Conservation (phyloP, 2,329 filamentous ascomycete species). For the Hortaea werneckii region DNA sequence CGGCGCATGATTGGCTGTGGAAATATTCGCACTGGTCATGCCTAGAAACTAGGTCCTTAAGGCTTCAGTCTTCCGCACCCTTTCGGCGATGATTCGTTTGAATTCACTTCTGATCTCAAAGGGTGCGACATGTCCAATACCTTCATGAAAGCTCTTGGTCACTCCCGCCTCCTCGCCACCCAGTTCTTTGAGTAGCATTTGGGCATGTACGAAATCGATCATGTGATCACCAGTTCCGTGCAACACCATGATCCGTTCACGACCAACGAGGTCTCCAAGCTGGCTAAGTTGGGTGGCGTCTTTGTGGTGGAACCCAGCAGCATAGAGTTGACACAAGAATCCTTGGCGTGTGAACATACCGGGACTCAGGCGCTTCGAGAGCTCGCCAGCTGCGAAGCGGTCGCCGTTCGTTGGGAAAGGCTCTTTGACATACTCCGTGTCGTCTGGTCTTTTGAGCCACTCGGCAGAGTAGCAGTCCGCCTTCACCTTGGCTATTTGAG, state of each 20-base stretch:
- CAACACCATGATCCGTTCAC: constrained; percentile 64
- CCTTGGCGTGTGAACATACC: constrained; percentile 54
- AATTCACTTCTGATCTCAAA: constrained; percentile 63
- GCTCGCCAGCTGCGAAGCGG: constrained; percentile 69
- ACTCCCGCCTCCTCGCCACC: constrained; percentile 46
- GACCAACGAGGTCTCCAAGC: constrained; percentile 59
- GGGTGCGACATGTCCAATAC: constrained; percentile 63
- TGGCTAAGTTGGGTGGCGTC: constrained; percentile 52
- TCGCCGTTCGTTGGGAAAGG: constrained; percentile 67
- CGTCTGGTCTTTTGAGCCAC: constrained; percentile 56
- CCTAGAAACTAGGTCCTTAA: too few species aligned
- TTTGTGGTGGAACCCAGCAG: constrained; percentile 73
- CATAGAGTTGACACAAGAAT: constrained; percentile 67
- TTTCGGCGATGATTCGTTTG: constrained; percentile 51
- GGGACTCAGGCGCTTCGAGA: constrained; percentile 57
- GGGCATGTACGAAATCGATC: constrained; percentile 61
- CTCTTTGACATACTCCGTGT: constrained; percentile 30
- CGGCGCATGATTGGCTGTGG: too few species aligned
- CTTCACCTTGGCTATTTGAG: constrained; percentile 54
- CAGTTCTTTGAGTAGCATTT: constrained; percentile 56
- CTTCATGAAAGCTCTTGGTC: constrained; percentile 54
- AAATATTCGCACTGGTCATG: too few species aligned
- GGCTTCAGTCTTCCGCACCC: constrained; percentile 46
- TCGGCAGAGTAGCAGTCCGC: constrained; percentile 53
- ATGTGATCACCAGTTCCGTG: constrained; percentile 71